Evolutionary conservation across 768 basidiomycete genomes (phyloP), one percentile per base, ranked within the genome.

Genomic region (Serendipita sp.): DNA sequence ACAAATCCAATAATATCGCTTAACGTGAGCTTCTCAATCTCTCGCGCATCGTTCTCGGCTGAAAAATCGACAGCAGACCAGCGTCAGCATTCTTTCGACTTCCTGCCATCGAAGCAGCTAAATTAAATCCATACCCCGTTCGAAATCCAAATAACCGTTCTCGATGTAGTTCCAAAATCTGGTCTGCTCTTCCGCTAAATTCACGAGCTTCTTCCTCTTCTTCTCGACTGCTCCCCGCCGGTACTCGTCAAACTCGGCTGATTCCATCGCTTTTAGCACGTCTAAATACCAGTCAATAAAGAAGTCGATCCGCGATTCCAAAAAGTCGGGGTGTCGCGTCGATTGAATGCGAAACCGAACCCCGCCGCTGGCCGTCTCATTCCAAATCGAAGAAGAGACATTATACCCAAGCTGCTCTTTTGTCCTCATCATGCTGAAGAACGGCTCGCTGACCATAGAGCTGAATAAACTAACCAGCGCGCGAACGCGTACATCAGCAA

Each of bases 381-480:
- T 72, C 81, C 81, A 84, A 32, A 75, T 71, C 0, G 78, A 77
- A 68, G 82, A 84, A 5, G 78, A 81, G 38, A 96, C 94, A 48
- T 95, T 80, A 73, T 99, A 99, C 3, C 96, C 96, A 1, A 99
- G 80, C 73, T 99, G 96, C 72, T 98, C 92, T 72, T 91, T 86
- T 2, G 94, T 97, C 34, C 96, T 86, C 34, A 99, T 80, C 24
- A 85, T 77, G 71, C 95, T 86, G 75, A 98, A 99, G 10, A 88
- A 82, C 1, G 94, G 95, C 69, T 99, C 96, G 18, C 80, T 78
- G 44, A 94, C 78, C 65, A 98, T 88, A 93, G 91, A 0, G 80
- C 80, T 32, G 97, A 83, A 98, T 79, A 1, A 83, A 75, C 28
- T 86, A 79, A 1, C n/a, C 16, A 7, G 18, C 13, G 45, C 45